These are phyloP conservation scores for Dovyalis caffra DNA, from an alignment of 345 rosid genomes.

Conservation along the genomic window DNA sequence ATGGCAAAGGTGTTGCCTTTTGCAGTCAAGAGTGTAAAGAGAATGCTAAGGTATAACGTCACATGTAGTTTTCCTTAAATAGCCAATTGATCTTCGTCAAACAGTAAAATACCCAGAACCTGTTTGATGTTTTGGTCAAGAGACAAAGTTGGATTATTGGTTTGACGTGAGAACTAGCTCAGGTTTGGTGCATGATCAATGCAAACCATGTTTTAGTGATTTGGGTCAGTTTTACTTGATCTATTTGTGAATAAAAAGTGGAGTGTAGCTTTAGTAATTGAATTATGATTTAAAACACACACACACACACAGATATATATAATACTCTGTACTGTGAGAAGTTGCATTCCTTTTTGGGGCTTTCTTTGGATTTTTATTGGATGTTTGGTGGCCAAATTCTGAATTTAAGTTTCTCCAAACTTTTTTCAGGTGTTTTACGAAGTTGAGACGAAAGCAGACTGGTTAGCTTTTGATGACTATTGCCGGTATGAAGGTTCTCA, in stretches of 20 bases:
- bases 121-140: constrained; percentile 45
- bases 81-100: too few species aligned
- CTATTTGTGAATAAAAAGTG: background rate
- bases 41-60: constrained; percentile 45
- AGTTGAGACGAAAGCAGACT: constrained; percentile 71
- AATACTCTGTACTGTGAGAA: background rate
- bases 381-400: background rate
- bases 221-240: background rate
- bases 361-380: background rate
- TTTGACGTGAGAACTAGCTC: background rate
- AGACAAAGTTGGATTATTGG: background rate
- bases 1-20: constrained; percentile 43
- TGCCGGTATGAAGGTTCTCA: constrained; percentile 56
- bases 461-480: constrained; percentile 61
- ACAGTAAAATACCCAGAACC: constrained; percentile 14
- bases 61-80: background rate
- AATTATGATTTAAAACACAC: background rate
- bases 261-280: background rate
- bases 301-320: too few species aligned
- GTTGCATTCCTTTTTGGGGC: background rate
- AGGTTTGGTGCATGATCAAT: background rate
- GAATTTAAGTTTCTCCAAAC: background rate
- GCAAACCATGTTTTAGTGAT: background rate
- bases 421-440: constrained; percentile 53
- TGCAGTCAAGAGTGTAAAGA: constrained; percentile 55